Base-by-base conservation (phyloP, 1,284 basidiomycete species). In the Stygiomarasmius scandens region DNA sequence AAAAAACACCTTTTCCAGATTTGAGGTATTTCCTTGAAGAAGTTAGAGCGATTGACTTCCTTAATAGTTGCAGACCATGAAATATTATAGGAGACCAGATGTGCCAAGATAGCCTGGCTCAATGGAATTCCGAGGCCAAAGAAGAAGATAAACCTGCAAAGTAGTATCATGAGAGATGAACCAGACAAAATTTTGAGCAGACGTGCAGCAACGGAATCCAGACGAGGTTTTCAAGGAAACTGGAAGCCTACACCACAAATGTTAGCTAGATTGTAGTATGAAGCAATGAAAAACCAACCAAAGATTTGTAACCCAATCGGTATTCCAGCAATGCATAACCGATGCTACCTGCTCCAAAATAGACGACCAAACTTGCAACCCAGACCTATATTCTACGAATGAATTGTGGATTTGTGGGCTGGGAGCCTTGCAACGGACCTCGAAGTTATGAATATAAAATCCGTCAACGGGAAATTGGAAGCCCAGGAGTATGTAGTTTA, bases 1-100 rank as follows among this genome's bases (percentile, higher is more conserved):
- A 23, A 22, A 52, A 44, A 52, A 27, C 43, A 75, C 76, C 88
- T 77, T 65, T 84, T 84, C 55, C 84, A 73, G 69, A 93, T 93
- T 65, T 84, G 86, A 0, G 92, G 93, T 22, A 93, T 87, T 71
- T 95, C 93, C 64, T 88, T 85, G 81, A 93, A 95, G 76, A 95
- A 94, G 72, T 94, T 94, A 6, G 88, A 91, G 47, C 87, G 80
- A 69, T 92, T 84, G 47, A 93, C 91, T 68, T 92, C 90, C 66
- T 93, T 93, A 71, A 86, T 84, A 11, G 88, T 90, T 46, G 88
- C 88, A 4, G 82, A 83, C 90, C 90, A 93, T 16, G 81, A 83
- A 74, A 95, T 95, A 71, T 94, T 85, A 74, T 90, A 90, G 25
- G 90, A 91, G 69, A 93, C 86, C 44, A 92, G 62, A 66, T 95